phyloP scores from a whole-genome alignment of 345 rosid species.

The Carallia brachiata region DNA sequence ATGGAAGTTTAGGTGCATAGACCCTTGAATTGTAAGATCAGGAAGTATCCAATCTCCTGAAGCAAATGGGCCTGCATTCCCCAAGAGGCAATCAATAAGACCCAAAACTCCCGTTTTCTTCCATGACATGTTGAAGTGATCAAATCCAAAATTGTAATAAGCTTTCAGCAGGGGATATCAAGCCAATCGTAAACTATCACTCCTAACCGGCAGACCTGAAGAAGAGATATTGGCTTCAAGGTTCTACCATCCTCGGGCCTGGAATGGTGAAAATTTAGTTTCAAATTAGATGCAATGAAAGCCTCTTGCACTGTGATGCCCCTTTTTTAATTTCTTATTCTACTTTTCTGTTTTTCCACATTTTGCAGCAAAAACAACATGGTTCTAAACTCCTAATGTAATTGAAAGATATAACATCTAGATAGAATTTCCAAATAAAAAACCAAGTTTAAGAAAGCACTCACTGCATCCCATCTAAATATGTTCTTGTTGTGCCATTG shows the following conservation, averaged over 20 bases:
- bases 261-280: conserved; percentile 13
- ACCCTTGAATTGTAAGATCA: conserved; percentile 89
- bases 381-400: too few species aligned
- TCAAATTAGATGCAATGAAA: neutral
- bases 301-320: too few species aligned
- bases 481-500: conserved; percentile 91
- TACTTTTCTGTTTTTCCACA: neutral
- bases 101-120: conserved; percentile 68
- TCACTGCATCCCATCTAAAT: conserved; percentile 90
- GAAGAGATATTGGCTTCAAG: conserved; percentile 68
- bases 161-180: conserved; percentile 76
- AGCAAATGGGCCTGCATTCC: conserved; percentile 80
- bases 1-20: conserved; percentile 51
- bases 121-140: conserved; percentile 83
- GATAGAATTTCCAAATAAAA: neutral
- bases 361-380: too few species aligned
- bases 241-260: conserved; percentile 86
- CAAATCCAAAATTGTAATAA: conserved; percentile 93
- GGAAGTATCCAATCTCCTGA: conserved; percentile 92
- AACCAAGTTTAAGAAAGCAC: conserved; percentile 29
- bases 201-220: conserved; percentile 80
- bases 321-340: neutral
- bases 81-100: conserved; percentile 61
- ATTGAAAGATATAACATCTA: neutral
- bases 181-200: conserved; percentile 89